Conservation (phyloP, 495 filamentous ascomycete genomes). For the Aspergillus hancockii region DNA sequence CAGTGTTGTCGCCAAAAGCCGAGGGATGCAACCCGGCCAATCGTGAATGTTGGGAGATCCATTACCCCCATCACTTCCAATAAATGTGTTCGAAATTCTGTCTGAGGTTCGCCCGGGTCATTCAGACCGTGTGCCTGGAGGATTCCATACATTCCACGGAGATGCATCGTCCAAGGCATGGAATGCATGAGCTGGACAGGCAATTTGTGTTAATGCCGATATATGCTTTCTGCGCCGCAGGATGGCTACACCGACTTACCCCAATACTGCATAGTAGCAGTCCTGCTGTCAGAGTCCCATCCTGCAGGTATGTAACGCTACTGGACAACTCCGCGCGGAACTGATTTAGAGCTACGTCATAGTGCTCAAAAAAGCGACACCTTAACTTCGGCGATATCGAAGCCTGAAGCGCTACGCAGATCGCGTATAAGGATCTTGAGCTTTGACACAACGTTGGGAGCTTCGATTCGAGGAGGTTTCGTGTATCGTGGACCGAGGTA, state of each 20-base stretch:
- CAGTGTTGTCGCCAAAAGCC: constrained; percentile 37
- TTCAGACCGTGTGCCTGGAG: constrained; percentile 25
- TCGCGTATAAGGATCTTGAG: constrained; percentile 33
- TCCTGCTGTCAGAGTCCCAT: constrained; percentile 37
- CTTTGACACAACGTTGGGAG: constrained; percentile 31
- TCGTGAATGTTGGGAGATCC: constrained; percentile 32
- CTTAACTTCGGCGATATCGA: constrained; percentile 19
- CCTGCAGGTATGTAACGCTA: constrained; percentile 24
- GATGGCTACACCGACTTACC: constrained; percentile 23
- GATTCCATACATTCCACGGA: constrained; percentile 41
- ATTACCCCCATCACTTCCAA: constrained; percentile 43
- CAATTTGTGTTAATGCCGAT: background rate
- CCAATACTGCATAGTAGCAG: constrained; percentile 40
- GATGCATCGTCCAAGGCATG: constrained; percentile 40
- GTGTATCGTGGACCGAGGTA: constrained; percentile 24
- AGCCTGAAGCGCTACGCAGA: constrained; percentile 37
- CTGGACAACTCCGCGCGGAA: constrained; percentile 35
- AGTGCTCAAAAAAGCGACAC: constrained; percentile 33
- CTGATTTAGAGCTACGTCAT: constrained; percentile 28
- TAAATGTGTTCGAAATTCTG: constrained; percentile 29
- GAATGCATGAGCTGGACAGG: constrained; percentile 33
- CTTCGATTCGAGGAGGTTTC: constrained; percentile 23
- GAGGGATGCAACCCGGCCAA: constrained; percentile 34
- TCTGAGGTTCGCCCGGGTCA: background rate
- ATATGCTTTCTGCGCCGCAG: background rate